These are phyloP conservation scores for Citrullus colocynthis DNA, from an alignment of 306 rosid genomes.

Conservation along the genomic window DNA sequence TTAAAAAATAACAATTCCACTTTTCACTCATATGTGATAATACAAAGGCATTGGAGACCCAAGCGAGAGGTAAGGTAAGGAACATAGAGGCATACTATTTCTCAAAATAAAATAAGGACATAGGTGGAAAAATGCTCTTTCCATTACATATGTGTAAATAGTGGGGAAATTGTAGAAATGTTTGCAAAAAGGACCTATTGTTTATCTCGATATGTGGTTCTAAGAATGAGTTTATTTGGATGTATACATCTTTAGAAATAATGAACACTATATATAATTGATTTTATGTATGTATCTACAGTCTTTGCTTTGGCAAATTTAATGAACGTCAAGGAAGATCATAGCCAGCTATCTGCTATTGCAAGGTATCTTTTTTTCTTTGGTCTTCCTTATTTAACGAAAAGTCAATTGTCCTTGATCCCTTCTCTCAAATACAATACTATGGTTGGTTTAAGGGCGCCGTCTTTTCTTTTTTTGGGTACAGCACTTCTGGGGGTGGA, in stretches of 20 bases:
- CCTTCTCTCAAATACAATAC: neutral
- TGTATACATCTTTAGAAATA: neutral
- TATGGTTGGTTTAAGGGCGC: neutral
- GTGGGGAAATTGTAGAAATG: neutral
- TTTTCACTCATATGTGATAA: neutral
- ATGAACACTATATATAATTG: neutral
- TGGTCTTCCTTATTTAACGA: neutral
- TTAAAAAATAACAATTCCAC: neutral
- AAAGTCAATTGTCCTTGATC: neutral
- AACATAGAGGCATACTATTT: neutral
- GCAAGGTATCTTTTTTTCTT: constrained; percentile 46
- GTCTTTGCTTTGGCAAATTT: constrained; percentile 88
- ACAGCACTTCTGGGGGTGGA: neutral
- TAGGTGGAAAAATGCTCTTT: neutral
- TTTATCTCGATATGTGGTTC: neutral
- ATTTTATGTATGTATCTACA: constrained; percentile 20
- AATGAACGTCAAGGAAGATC: constrained; percentile 84
- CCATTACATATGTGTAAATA: neutral
- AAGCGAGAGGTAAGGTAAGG: neutral
- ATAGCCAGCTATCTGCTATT: constrained; percentile 84
- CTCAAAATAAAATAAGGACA: neutral
- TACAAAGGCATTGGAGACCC: neutral
- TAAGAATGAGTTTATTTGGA: neutral
- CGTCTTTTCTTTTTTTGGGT: neutral
- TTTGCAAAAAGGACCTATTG: neutral